phyloP scores from a whole-genome alignment of 2,329 filamentous ascomycete species.

The Pestalotiopsis sp. region DNA sequence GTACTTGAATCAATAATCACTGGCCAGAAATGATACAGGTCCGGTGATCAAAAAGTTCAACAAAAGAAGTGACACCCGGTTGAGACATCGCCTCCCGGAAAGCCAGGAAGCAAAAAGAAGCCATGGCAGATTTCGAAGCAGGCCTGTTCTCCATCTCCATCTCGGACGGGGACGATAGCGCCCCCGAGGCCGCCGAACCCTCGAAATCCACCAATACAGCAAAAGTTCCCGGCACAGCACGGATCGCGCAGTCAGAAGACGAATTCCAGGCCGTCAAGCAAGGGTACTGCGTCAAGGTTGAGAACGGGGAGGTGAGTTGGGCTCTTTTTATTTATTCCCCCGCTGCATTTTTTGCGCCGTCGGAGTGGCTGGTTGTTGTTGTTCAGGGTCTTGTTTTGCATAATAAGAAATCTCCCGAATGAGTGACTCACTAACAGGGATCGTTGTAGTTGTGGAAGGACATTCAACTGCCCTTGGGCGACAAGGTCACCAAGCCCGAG shows the following conservation, averaged over 20 bases:
- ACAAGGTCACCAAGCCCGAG: slow-evolving; percentile 43
- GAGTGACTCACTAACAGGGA: slow-evolving; percentile 7
- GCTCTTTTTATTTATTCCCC: slow-evolving; percentile 1
- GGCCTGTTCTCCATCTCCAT: slow-evolving; percentile 45
- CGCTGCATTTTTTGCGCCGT: neutral
- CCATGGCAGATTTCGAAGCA: slow-evolving; percentile 28
- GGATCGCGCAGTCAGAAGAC: slow-evolving; percentile 46
- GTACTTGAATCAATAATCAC: neutral
- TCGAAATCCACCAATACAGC: slow-evolving; percentile 13
- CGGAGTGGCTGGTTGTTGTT: slow-evolving; percentile 15
- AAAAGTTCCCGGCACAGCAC: slow-evolving; percentile 16
- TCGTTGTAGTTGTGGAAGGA: slow-evolving; percentile 43
- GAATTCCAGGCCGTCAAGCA: slow-evolving; percentile 48
- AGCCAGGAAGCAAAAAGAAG: neutral
- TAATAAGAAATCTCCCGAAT: slow-evolving; percentile 1
- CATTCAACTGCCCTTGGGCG: slow-evolving; percentile 41
- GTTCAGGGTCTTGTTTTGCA: neutral
- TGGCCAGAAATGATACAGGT: neutral
- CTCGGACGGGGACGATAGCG: slow-evolving; percentile 37
- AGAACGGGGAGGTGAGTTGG: slow-evolving; percentile 54
- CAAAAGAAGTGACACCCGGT: neutral
- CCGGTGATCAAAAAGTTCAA: neutral
- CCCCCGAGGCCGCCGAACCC: slow-evolving; percentile 20
- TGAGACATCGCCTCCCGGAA: neutral
- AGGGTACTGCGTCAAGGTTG: slow-evolving; percentile 49